A percentile compares a stretch with the other conserved stretches of the same genome.
Evolutionary conservation across 2,329 filamentous ascomycete genomes (phyloP).

Genomic region (Colletotrichum gloeosporioides): DNA sequence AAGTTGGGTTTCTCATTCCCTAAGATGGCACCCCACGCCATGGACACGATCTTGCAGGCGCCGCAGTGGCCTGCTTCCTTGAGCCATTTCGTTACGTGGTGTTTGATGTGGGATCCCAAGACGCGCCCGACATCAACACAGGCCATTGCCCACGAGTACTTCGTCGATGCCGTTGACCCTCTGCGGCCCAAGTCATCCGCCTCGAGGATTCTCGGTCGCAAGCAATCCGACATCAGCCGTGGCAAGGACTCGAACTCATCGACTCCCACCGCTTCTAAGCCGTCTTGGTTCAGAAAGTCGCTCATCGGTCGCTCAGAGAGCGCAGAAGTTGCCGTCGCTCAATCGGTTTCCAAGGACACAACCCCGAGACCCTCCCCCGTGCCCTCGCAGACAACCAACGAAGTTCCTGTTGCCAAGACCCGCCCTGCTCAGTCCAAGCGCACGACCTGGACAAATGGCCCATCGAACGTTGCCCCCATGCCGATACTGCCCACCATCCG

Average conservation of each 20-base stretch:
- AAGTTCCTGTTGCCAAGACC: slow-evolving; percentile 47
- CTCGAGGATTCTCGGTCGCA: slow-evolving; percentile 83
- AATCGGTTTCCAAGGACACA: slow-evolving; percentile 52
- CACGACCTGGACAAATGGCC: slow-evolving; percentile 90
- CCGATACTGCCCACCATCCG: slow-evolving; percentile 93
- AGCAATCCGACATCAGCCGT: slow-evolving; percentile 82
- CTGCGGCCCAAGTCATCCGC: slow-evolving; percentile 89
- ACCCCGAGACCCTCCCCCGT: slow-evolving; percentile 51
- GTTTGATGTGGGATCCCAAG: slow-evolving; percentile 98
- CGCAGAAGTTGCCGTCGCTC: slow-evolving; percentile 61
- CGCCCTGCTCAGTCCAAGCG: slow-evolving; percentile 74
- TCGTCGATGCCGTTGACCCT: slow-evolving; percentile 89
- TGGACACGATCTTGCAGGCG: slow-evolving; percentile 89
- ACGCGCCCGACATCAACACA: slow-evolving; percentile 89
- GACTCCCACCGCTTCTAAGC: slow-evolving; percentile 75
- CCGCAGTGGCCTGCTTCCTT: slow-evolving; percentile 92
- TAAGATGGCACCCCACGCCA: slow-evolving; percentile 97
- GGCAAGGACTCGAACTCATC: slow-evolving; percentile 66
- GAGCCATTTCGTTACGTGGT: slow-evolving; percentile 96
- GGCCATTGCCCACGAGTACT: slow-evolving; percentile 95
- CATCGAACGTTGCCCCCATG: slow-evolving; percentile 84
- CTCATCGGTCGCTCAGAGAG: slow-evolving; percentile 81
- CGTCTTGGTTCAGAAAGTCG: slow-evolving; percentile 96
- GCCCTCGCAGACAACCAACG: slow-evolving; percentile 44
- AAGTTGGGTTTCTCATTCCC: slow-evolving; percentile 99